phyloP scores from a whole-genome alignment of 306 rosid species.

The Lupinus albus region DNA sequence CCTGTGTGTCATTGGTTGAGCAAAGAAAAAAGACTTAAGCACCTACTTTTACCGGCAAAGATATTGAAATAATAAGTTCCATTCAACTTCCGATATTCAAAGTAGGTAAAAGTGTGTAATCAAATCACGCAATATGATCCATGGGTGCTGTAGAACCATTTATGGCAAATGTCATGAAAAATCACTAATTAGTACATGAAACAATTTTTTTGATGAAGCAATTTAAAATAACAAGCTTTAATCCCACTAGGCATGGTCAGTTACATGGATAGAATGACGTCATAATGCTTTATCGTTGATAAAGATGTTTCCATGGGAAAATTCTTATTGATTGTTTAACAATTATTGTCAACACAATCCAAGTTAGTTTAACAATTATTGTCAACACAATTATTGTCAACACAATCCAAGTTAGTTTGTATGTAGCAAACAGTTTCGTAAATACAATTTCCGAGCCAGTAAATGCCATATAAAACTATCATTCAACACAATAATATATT shows the following conservation, averaged over 20 bases:
- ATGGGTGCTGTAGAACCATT: constrained; percentile 14
- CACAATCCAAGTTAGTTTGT: neutral
- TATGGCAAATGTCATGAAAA: constrained; percentile 3
- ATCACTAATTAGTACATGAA: neutral
- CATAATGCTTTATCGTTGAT: too few species aligned
- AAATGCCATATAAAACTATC: constrained; percentile 15
- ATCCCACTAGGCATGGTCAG: too few species aligned
- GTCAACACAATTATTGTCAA: neutral
- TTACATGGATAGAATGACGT: too few species aligned
- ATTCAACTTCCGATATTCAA: constrained; percentile 15
- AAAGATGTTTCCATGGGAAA: neutral
- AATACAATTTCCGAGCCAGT: constrained; percentile 21
- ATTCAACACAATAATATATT: neutral
- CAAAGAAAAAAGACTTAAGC: constrained; percentile 7
- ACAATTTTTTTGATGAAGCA: neutral
- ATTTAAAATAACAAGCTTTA: too few species aligned
- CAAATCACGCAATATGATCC: constrained; percentile 17
- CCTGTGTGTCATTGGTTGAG: constrained; percentile 53
- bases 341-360: neutral
- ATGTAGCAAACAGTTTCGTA: neutral
- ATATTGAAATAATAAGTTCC: constrained; percentile 26
- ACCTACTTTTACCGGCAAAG: constrained; percentile 21
- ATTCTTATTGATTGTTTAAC: neutral
- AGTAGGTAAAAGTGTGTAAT: constrained; percentile 1
- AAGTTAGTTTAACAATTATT: constrained; percentile 3